Conservation (phyloP, 129 eudicot species). For the Saussurea involucrata region DNA sequence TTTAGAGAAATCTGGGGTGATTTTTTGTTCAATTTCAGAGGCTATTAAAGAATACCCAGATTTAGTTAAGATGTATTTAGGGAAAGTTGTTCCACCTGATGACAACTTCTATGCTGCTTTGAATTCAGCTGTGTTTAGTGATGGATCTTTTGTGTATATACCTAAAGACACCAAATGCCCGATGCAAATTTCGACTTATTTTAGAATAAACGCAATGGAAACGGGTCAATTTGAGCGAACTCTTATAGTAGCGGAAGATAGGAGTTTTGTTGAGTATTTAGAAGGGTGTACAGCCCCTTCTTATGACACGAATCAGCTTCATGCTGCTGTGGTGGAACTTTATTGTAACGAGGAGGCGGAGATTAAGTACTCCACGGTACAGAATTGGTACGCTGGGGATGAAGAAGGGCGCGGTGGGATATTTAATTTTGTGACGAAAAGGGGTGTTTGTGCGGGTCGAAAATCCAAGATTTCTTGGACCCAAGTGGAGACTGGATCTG, state of each 20-base stretch:
- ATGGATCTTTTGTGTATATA: conserved; percentile 89
- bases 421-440: conserved; percentile 84
- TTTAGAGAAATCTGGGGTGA: conserved; percentile 74
- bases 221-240: conserved; percentile 98
- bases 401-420: conserved; percentile 90
- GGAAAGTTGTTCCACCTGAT: conserved; percentile 76
- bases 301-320: conserved; percentile 91
- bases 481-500: conserved; percentile 98
- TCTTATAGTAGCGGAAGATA: conserved; percentile 88
- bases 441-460: conserved; percentile 90
- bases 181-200: conserved; percentile 96
- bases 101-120: conserved; percentile 92
- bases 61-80: conserved; percentile 73
- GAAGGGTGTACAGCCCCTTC: conserved; percentile 98
- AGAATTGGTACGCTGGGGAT: conserved; percentile 99
- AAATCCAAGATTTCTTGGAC: conserved; percentile 99
- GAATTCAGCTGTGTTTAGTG: conserved; percentile 95
- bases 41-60: conserved; percentile 85
- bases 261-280: conserved; percentile 87
- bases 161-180: conserved; percentile 88
- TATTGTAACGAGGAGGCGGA: conserved; percentile 80
- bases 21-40: conserved; percentile 92
- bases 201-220: conserved; percentile 92
- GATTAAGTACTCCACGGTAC: conserved; percentile 94
- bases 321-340: conserved; percentile 96